A percentile compares a stretch with the other conserved stretches of the same genome.
phyloP scores from a whole-genome alignment of 2,329 filamentous ascomycete genomes.

The Whalleya microplaca region DNA sequence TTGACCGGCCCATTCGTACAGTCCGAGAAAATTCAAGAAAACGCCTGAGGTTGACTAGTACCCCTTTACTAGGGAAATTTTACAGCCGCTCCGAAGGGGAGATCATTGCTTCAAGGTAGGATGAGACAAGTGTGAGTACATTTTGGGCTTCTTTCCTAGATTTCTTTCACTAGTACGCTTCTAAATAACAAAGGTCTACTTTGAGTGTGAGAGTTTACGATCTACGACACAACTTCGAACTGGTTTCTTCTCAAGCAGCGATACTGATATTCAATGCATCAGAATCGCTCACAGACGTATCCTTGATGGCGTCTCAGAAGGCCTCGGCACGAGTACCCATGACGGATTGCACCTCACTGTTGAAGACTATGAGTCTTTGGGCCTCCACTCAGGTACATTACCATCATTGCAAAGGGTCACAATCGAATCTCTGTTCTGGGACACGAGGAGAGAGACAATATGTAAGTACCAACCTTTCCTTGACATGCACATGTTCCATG shows the following conservation, averaged over 20 bases:
- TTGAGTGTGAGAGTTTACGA: neutral
- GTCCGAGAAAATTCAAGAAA: neutral
- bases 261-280: conserved; percentile 4
- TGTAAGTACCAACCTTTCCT: conserved; percentile 24
- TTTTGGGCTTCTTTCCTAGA: neutral
- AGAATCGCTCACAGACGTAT: conserved; percentile 34
- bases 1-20: neutral
- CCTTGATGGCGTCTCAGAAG: conserved; percentile 17
- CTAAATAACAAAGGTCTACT: neutral
- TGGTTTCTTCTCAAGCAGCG: neutral
- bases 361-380: conserved; percentile 33
- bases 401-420: conserved; percentile 33
- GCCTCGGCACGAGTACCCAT: conserved; percentile 7
- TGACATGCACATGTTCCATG: neutral
- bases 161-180: neutral
- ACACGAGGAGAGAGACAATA: conserved; percentile 33
- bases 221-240: neutral
- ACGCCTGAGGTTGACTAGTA: conserved; percentile 5
- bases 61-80: conserved; percentile 30
- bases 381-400: conserved; percentile 34
- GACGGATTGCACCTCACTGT: conserved; percentile 34
- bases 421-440: conserved; percentile 37
- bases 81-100: conserved; percentile 30
- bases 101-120: conserved; percentile 29
- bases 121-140: conserved; percentile 33